Percentiles rank a stretch among this genome's conserved stretches.
Conservation (phyloP, 345 rosid genomes). For the Arabidopsis arenosa region DNA sequence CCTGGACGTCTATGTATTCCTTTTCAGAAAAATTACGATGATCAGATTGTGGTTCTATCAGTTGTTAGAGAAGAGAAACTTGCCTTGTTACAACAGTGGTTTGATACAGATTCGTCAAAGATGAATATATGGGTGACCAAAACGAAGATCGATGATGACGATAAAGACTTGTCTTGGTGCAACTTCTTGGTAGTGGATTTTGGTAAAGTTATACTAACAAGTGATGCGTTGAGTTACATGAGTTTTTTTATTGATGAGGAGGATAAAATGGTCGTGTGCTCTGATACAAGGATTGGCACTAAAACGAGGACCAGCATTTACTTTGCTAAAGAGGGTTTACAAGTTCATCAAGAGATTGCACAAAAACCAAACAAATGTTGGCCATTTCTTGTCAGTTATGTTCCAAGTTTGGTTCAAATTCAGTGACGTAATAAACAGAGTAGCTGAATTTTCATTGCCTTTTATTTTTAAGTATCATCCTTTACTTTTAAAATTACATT, state of each 20-base stretch:
- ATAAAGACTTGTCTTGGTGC: neutral
- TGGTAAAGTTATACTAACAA: neutral
- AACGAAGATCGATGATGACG: neutral
- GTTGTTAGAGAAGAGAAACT: neutral
- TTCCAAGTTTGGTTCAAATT: neutral
- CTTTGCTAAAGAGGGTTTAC: no score
- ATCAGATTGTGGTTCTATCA: neutral
- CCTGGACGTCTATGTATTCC: neutral
- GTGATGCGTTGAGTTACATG: neutral
- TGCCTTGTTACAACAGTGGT: neutral
- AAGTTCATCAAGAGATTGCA: neutral
- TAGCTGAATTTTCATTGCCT: no score
- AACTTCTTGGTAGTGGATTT: neutral
- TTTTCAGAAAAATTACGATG: no score
- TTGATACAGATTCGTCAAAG: neutral
- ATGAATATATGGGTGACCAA: neutral
- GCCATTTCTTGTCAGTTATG: neutral
- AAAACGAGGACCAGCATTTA: no score
- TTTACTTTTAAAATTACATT: no score
- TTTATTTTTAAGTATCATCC: no score
- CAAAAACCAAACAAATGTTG: neutral
- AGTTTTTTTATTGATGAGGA: slow-evolving; percentile 8
- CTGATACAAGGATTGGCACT: neutral
- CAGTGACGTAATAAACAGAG: neutral
- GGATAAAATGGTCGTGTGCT: neutral